Evolutionary conservation across 2,329 filamentous ascomycete genomes (phyloP), one percentile per base, ranked within the genome.

Genomic region (Nothophaeocryptopus gaeumannii): DNA sequence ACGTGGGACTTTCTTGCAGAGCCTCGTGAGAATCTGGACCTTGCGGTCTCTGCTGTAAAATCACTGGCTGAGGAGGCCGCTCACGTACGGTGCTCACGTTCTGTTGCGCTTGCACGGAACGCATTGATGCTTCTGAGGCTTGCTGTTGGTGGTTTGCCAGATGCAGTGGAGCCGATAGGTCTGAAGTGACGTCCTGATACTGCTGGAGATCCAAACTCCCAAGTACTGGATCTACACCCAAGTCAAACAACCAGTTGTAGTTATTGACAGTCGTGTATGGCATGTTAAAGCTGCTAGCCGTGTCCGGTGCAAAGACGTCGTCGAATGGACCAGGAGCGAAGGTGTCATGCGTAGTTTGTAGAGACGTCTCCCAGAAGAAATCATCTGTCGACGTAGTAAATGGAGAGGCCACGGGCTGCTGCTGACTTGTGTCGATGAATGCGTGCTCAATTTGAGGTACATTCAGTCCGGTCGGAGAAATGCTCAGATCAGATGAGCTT

Each of bases 181-280:
- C 20, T 7, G 20, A 4, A 7, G 20, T 26, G 20, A 26, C 20
- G 20, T 26, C 7, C 20, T 26, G 20, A 26, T 26, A 26, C 20
- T 26, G 20, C 20, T 26, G 20, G 7, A 26, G 20, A 26, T 26
- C 20, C 7, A 26, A 4, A 7, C 7, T 26, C 4, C 20, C 20
- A 26, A 26, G 20, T 7, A 26, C 20, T 4, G 43, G 38, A 16
- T 36, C 39, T 2, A 40, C n/a, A 11, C 41, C 36, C n/a, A 78
- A 63, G 38, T 80, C 76, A 58, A 84, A 84, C 2, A 84, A 62
- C 80, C 81, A 84, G 50, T 79, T 81, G 60, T 84, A 84, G 48
- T 84, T 81, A 54, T 73, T 73, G 51, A 80, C 79, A 1, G 81
- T 83, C 2, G 81, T 83, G 63, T 82, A 84, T 5, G 81, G 81